Evolutionary conservation across 495 filamentous ascomycete species (phyloP).

Genomic region (Penicillium paxilli): DNA sequence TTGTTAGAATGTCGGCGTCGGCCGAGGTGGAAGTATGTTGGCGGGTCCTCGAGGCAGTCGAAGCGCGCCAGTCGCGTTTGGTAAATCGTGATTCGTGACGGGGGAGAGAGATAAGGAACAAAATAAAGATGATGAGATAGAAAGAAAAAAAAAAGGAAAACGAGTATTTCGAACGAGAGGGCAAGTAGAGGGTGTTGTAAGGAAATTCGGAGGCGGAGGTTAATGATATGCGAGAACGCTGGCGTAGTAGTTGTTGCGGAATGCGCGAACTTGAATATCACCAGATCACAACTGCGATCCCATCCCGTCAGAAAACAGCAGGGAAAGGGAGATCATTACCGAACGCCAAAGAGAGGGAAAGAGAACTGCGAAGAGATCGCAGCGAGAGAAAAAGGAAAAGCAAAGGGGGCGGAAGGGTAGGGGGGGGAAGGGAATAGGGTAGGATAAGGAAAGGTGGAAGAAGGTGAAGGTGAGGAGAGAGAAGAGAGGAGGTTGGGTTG

Average conservation of each 20-base stretch:
- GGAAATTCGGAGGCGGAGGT: slow-evolving; percentile 10
- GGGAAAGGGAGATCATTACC: slow-evolving; percentile 21
- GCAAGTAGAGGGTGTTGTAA: slow-evolving; percentile 25
- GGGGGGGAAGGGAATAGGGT: slow-evolving; percentile 11
- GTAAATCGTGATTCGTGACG: slow-evolving; percentile 40
- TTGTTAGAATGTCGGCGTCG: not conserved
- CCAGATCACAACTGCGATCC: slow-evolving; percentile 29
- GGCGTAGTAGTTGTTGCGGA: slow-evolving; percentile 13
- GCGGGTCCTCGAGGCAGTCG: not conserved
- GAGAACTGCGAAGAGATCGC: slow-evolving; percentile 17
- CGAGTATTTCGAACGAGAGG: slow-evolving; percentile 35
- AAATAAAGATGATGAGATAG: slow-evolving; percentile 3
- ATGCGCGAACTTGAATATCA: slow-evolving; percentile 28
- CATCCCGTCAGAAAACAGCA: slow-evolving; percentile 23
- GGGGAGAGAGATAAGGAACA: slow-evolving; percentile 26
- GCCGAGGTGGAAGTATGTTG: not conserved
- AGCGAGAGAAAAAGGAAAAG: no score
- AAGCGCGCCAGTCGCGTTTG: slow-evolving; percentile 25
- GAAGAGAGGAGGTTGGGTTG: slow-evolving; percentile 11
- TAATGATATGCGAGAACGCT: not conserved
- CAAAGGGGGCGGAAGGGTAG: not conserved
- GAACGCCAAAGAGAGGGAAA: slow-evolving; percentile 31
- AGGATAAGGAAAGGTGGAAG: no score
- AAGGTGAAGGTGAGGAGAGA: slow-evolving; percentile 12
- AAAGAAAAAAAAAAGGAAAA: no score